These are phyloP conservation scores for Solanum paucissectum DNA, from an alignment of 257 asterid species.

Conservation along the genomic window DNA sequence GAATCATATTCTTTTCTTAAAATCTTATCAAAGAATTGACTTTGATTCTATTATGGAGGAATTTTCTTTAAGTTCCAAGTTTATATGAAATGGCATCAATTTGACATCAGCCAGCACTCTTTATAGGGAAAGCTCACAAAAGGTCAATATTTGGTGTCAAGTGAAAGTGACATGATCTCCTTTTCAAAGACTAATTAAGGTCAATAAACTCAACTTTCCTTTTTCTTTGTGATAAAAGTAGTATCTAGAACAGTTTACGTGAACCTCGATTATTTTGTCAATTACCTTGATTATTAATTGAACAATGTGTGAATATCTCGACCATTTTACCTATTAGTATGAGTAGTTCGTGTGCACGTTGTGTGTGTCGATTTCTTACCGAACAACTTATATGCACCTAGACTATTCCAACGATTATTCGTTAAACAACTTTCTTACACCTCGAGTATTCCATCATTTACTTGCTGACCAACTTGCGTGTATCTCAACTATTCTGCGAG, in stretches of 20 bases:
- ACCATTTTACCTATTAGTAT: background rate
- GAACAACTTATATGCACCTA: background rate
- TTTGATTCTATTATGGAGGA: background rate
- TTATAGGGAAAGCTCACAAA: background rate
- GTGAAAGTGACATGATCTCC: background rate
- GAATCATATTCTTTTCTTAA: conserved; percentile 2
- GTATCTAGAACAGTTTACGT: accelerated
- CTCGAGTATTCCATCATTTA: background rate
- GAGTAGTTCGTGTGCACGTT: background rate
- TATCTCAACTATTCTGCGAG: background rate
- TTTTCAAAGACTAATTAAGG: background rate
- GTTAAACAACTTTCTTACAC: background rate
- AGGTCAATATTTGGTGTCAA: conserved; percentile 13
- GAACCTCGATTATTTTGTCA: background rate
- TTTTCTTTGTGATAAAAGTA: background rate
- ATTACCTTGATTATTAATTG: background rate
- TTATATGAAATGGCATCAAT: background rate
- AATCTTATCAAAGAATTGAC: background rate
- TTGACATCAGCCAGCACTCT: background rate
- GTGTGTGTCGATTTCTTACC: too few relatives aligned
- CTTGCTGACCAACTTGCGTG: background rate
- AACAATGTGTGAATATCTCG: background rate
- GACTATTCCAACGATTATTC: background rate
- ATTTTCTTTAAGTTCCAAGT: background rate
- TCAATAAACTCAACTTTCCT: background rate